Base-by-base conservation (phyloP, 805 yeast genomes). In the Cyberlindnera japonica region DNA sequence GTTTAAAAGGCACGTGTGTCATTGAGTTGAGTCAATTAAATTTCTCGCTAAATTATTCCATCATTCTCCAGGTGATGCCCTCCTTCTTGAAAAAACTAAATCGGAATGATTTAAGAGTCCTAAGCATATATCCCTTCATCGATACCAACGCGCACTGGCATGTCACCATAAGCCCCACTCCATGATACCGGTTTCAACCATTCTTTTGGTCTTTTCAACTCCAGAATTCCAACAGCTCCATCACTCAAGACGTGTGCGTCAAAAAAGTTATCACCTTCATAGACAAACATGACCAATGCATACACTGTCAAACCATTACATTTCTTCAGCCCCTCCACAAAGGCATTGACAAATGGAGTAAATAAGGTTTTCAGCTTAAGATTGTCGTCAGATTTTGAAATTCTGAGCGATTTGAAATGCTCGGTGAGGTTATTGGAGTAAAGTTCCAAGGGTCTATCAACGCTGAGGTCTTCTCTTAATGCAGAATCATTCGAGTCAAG, bases 261-360 rank as follows among this genome's bases (percentile, higher is more conserved):
- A 16, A 61, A 55, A 21, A 81, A 74, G 59, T 91, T 91, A 60
- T 90, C 97, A 24, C 98, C 97, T 58, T 90, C 97, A 60, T 86
- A 88, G 2, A 83, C 95, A 57, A 72, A 80, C 14, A 76, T 67
- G 10, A 76, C 74, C n/a, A 75, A 45, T 4, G 74, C 71, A n/a
- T 54, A 59, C 16, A 69, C 57, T 8, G 54, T 53, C 17, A 52
- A 39, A 28, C 38, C 21, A 7, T 16, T 27, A 24, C 38, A 16
- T 6, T 7, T 12, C 14, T 44, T 24, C 13, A 53, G n/a, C 3
- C 25, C 32, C 3, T 32, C 16, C 12, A 50, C 45, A 8, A 50
- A 23, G 2, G 47, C 49, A 5, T 44, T 22, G 2, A 39, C 44
- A 34, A 49, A 51, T 5, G 43, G 32, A 2, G 54, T 47, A 29